A percentile compares a stretch with the other conserved stretches of the same genome.
Conservation (phyloP, 352 stramenopile species). For the Achlya hypogyna region DNA sequence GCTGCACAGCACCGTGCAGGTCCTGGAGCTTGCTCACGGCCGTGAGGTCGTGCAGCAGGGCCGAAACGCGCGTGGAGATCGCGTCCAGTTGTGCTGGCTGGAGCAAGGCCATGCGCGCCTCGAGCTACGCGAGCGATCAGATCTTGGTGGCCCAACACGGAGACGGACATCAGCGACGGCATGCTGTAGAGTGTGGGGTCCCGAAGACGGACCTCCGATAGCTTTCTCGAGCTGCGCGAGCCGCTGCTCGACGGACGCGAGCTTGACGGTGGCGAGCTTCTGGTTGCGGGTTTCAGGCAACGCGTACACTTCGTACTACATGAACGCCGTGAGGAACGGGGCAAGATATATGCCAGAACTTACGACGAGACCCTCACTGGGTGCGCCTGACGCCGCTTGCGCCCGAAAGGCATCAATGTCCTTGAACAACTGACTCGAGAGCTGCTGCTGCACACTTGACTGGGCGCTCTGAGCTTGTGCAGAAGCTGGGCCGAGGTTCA, state of each 20-base stretch:
- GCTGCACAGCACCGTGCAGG: slow-evolving; percentile 40
- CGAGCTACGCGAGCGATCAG: slow-evolving; percentile 23
- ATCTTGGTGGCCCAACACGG: neutral
- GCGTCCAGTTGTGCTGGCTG: slow-evolving; percentile 70
- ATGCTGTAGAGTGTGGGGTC: neutral
- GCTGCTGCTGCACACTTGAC: slow-evolving; percentile 5
- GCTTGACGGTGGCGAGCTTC: slow-evolving; percentile 13
- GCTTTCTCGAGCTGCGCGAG: slow-evolving; percentile 6
- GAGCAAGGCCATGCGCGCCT: slow-evolving; percentile 58
- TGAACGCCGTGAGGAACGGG: too few relatives aligned
- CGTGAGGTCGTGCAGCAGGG: slow-evolving; percentile 67
- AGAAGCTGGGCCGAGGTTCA: neutral
- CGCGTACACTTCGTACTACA: slow-evolving; percentile 19
- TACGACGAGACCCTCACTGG: slow-evolving; percentile 4
- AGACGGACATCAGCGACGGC: neutral
- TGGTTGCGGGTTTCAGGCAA: slow-evolving; percentile 13
- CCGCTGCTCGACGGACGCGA: slow-evolving; percentile 12
- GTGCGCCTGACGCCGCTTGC: neutral
- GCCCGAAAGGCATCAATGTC: slow-evolving; percentile 11
- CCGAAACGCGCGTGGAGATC: slow-evolving; percentile 64
- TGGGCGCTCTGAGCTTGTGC: neutral
- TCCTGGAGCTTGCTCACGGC: slow-evolving; percentile 75
- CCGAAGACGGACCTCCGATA: neutral
- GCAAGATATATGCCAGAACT: neutral
- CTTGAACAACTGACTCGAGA: slow-evolving; percentile 15